phyloP scores from a whole-genome alignment of 768 basidiomycete genomes.

The Suillus hirtellus region DNA sequence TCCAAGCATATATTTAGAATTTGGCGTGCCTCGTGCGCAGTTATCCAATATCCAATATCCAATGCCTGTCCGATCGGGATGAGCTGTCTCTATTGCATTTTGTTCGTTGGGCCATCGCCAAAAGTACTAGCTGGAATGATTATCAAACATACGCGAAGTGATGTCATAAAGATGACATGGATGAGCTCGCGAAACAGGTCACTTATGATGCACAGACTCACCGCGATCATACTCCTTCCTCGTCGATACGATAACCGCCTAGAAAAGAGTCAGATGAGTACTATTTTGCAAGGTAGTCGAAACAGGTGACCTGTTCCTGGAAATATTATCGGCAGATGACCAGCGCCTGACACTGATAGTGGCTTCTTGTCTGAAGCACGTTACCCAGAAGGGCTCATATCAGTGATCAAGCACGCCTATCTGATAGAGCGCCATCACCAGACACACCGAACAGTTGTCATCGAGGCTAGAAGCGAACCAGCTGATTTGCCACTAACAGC shows the following conservation, averaged over 20 bases:
- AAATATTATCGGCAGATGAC: not conserved
- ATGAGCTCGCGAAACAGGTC: not conserved
- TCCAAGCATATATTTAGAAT: slow-evolving; percentile 64
- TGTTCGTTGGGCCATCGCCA: too few relatives aligned
- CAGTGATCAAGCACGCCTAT: not conserved
- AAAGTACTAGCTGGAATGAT: too few relatives aligned
- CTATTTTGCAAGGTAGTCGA: not conserved
- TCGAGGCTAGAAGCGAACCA: slow-evolving; percentile 4
- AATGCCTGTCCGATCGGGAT: slow-evolving; percentile 56
- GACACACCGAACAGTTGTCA: not conserved
- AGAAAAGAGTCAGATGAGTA: not conserved
- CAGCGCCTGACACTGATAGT: not conserved
- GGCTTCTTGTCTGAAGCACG: not conserved
- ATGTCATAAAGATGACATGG: too few relatives aligned
- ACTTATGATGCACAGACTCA: not conserved
- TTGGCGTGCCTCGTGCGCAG: slow-evolving; percentile 76
- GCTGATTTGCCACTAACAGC: not conserved
- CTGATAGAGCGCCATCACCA: slow-evolving; percentile 2
- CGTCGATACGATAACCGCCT: not conserved
- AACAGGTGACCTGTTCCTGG: slow-evolving; percentile 3
- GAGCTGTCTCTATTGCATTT: slow-evolving; percentile 48
- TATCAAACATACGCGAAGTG: not conserved
- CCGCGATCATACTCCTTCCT: not conserved
- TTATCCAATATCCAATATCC: slow-evolving; percentile 90
- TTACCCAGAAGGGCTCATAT: not conserved